Conservation (phyloP, 768 basidiomycete species). For the Suillus placidus region DNA sequence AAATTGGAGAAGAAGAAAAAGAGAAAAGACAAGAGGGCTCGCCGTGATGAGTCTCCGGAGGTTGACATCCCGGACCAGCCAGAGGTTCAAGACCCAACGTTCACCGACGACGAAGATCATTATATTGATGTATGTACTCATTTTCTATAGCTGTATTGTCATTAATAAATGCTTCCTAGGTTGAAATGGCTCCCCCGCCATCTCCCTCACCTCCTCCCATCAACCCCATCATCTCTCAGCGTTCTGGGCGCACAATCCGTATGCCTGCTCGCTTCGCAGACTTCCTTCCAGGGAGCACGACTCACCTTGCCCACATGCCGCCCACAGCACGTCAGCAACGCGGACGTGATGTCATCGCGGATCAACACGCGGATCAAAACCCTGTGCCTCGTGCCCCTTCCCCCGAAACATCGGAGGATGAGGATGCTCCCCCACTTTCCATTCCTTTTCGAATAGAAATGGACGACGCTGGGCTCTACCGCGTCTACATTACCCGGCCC, state of each 20-base stretch:
- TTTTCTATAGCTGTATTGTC: background rate
- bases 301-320: background rate
- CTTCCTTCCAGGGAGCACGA: background rate
- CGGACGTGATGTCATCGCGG: background rate
- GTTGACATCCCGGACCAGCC: background rate
- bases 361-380: background rate
- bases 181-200: background rate
- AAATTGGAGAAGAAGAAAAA: background rate
- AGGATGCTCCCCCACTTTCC: too few species aligned
- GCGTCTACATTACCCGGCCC: conserved; percentile 5
- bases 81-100: background rate
- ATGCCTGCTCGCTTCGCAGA: too few species aligned
- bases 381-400: background rate
- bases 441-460: background rate
- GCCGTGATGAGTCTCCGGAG: background rate
- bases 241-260: too few species aligned
- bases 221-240: too few species aligned
- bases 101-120: background rate
- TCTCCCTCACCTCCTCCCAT: too few species aligned
- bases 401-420: conserved; percentile 21
- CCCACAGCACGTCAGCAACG: background rate
- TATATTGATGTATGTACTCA: background rate
- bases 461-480: conserved; percentile 8
- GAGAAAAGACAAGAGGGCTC: background rate
- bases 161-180: background rate